Conservation (phyloP, 2,329 filamentous ascomycete species). For the Pseudonectria buxi region DNA sequence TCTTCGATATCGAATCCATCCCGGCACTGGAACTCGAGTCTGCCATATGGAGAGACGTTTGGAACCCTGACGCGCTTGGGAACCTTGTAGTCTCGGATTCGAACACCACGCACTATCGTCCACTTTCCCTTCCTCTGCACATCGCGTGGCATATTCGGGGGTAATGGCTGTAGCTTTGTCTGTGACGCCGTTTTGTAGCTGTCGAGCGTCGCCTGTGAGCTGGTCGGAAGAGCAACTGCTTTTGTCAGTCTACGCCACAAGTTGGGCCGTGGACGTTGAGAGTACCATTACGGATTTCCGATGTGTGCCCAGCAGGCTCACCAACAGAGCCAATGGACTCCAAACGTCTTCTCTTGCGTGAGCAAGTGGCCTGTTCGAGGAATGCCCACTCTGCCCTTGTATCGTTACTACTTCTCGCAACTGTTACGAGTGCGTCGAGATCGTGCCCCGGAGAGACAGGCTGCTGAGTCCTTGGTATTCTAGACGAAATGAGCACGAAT, state of each 20-base stretch:
- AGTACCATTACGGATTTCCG: too few relatives aligned
- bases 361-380: too few relatives aligned
- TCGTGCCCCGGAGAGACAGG: too few relatives aligned
- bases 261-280: too few relatives aligned
- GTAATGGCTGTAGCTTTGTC: conserved; percentile 19
- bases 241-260: too few relatives aligned
- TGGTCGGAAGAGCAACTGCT: neutral
- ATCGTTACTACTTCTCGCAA: too few relatives aligned
- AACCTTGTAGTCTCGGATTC: conserved; percentile 23
- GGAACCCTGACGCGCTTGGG: conserved; percentile 5
- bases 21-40: conserved; percentile 21
- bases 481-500: too few relatives aligned
- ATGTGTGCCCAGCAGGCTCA: neutral
- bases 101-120: conserved; percentile 22
- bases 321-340: conserved; percentile 13
- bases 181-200: too few relatives aligned
- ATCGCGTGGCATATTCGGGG: conserved; percentile 18
- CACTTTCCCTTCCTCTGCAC: conserved; percentile 21
- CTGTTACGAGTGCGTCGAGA: too few relatives aligned
- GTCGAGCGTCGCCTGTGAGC: too few relatives aligned
- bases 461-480: too few relatives aligned
- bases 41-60: conserved; percentile 1
- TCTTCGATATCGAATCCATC: conserved; percentile 25
- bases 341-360: conserved; percentile 8
- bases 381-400: too few relatives aligned